Evolutionary conservation across 2,329 filamentous ascomycete genomes (phyloP).

Genomic region (Verticillium dahliae): DNA sequence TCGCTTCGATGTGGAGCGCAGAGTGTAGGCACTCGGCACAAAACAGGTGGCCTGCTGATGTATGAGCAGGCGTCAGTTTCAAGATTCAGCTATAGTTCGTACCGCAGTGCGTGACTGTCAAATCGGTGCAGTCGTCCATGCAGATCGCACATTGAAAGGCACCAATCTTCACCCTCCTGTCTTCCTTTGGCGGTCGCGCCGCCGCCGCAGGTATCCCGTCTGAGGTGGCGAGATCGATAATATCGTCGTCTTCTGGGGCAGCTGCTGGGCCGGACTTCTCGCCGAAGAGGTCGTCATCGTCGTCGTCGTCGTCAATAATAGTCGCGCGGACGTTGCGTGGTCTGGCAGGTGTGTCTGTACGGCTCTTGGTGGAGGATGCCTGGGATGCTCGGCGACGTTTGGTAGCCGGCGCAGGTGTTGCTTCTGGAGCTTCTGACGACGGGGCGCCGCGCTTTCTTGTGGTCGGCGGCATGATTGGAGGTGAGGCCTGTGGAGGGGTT

Average conservation of each 20-base stretch:
- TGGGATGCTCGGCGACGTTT: constrained; percentile 11
- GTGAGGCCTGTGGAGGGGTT: background rate
- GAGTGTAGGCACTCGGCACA: constrained; percentile 57
- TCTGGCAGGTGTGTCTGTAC: constrained; percentile 16
- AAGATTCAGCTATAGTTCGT: constrained; percentile 23
- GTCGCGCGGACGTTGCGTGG: constrained; percentile 2
- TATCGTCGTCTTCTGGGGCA: constrained; percentile 20
- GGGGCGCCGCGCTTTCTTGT: constrained; percentile 8
- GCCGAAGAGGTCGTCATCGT: constrained; percentile 21
- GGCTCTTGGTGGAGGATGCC: constrained; percentile 5
- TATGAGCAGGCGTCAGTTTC: background rate
- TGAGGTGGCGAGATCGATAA: constrained; percentile 34
- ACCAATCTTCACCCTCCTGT: constrained; percentile 44
- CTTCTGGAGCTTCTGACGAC: constrained; percentile 3
- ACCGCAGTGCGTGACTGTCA: constrained; percentile 64
- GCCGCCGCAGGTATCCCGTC: constrained; percentile 34
- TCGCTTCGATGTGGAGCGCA: constrained; percentile 48
- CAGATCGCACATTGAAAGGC: constrained; percentile 61
- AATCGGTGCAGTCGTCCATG: constrained; percentile 52
- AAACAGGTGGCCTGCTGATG: constrained; percentile 53
- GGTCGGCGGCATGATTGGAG: background rate
- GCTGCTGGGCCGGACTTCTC: constrained; percentile 11
- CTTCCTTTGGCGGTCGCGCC: constrained; percentile 36
- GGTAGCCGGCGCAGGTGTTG: background rate
- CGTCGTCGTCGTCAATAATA: constrained; percentile 10